Evolutionary conservation across 2,329 filamentous ascomycete species (phyloP).

Genomic region (Clarireedia sp.): DNA sequence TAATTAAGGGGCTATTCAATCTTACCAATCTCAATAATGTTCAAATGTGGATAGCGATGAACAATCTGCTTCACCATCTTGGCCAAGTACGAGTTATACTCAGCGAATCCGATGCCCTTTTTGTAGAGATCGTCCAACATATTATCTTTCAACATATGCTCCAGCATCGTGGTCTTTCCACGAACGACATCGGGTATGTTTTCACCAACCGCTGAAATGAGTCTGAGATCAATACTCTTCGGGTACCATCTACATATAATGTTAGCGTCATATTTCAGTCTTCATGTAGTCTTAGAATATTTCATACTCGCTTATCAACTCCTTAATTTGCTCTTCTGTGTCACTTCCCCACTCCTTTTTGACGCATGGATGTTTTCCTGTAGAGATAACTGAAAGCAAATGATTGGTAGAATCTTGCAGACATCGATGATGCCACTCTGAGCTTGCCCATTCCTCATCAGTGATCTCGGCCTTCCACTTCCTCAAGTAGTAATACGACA

Average conservation of each 20-base stretch:
- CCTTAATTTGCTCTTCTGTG: neutral
- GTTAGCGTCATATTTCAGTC: neutral
- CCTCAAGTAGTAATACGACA: neutral
- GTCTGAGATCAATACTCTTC: conserved; percentile 11
- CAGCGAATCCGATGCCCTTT: conserved; percentile 10
- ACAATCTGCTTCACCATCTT: neutral
- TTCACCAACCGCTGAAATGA: conserved; percentile 16
- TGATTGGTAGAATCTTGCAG: neutral
- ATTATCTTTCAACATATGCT: conserved; percentile 16
- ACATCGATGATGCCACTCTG: neutral
- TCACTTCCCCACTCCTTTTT: neutral
- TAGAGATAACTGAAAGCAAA: neutral
- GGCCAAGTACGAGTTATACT: conserved; percentile 7
- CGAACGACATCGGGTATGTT: conserved; percentile 16
- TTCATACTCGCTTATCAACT: neutral
- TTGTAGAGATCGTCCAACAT: conserved; percentile 17
- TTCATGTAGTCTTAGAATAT: no score
- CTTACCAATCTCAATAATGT: neutral
- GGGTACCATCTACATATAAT: neutral
- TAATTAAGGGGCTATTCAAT: neutral
- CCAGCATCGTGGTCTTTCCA: conserved; percentile 16
- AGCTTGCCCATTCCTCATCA: neutral
- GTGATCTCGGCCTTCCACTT: neutral
- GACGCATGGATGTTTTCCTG: neutral
- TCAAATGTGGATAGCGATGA: neutral